A percentile compares a stretch with the other conserved stretches of the same genome.
These are phyloP conservation scores for Aspergillus novoparasiticus DNA, from an alignment of 2,329 filamentous ascomycete genomes.

Conservation along the genomic window DNA sequence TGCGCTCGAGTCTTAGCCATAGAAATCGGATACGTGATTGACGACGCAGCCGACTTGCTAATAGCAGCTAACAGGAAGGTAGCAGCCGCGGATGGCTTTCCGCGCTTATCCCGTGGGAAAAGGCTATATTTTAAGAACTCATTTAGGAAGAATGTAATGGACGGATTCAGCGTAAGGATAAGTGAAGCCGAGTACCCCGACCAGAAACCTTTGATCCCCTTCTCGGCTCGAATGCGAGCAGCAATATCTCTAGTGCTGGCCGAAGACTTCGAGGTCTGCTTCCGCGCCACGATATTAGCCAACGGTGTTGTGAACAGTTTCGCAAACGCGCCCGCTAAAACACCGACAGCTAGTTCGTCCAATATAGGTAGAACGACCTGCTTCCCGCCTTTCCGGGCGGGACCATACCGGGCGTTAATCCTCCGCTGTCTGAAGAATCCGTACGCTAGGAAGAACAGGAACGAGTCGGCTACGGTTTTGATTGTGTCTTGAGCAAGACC, in stretches of 20 bases:
- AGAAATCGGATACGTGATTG: conserved; percentile 81
- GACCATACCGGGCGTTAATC: conserved; percentile 40
- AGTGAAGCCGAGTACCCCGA: conserved; percentile 81
- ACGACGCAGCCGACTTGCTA: conserved; percentile 76
- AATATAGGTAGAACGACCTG: conserved; percentile 57
- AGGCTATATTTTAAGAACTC: conserved; percentile 66
- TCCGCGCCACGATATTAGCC: conserved; percentile 78
- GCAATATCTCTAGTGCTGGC: conserved; percentile 60
- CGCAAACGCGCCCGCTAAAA: conserved; percentile 70
- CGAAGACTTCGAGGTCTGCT: conserved; percentile 63
- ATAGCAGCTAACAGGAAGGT: conserved; percentile 72
- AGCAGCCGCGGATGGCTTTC: conserved; percentile 55
- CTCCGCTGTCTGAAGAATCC: conserved; percentile 55
- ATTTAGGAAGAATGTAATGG: conserved; percentile 82
- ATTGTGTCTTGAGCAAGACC: conserved; percentile 65
- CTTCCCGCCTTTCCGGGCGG: conserved; percentile 24
- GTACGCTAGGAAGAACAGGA: conserved; percentile 86
- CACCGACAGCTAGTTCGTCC: conserved; percentile 74
- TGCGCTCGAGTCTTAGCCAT: conserved; percentile 81
- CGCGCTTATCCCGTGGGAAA: conserved; percentile 56
- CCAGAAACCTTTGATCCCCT: conserved; percentile 78
- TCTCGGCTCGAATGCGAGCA: conserved; percentile 65
- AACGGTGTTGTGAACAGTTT: conserved; percentile 79
- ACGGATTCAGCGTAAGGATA: conserved; percentile 81
- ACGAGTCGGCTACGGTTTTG: conserved; percentile 73